Conservation (phyloP, 345 rosid species). For the Anacardium occidentale region DNA sequence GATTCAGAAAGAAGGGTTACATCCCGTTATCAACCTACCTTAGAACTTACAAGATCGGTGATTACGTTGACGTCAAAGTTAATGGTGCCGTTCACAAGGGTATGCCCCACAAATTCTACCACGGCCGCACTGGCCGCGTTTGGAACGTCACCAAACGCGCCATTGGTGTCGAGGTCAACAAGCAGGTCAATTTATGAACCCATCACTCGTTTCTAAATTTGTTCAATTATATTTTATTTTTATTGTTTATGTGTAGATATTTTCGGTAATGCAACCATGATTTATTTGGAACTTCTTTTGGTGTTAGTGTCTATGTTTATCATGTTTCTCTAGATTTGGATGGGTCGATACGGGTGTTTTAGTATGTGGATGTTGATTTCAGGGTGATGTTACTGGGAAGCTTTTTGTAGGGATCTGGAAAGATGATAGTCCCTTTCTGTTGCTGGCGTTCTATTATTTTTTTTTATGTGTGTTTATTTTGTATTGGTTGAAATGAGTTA, state of each 20-base stretch:
- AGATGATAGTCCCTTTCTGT: no score
- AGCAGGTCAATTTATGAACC: constrained; percentile 40
- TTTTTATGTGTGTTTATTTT: no score
- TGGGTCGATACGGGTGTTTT: not conserved
- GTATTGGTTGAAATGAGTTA: no score
- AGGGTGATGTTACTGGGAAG: not conserved
- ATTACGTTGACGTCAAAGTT: constrained; percentile 66
- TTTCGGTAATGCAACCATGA: no score
- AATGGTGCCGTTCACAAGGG: constrained; percentile 83
- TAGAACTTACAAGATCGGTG: constrained; percentile 62
- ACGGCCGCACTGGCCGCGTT: constrained; percentile 75
- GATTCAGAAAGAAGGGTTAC: constrained; percentile 80
- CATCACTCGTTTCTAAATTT: not conserved
- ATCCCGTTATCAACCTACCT: constrained; percentile 67
- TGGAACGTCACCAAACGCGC: constrained; percentile 88
- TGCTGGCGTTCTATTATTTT: not conserved
- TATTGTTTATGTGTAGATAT: not conserved
- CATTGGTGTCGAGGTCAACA: constrained; percentile 73
- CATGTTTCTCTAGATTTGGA: not conserved
- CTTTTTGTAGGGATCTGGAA: not conserved
- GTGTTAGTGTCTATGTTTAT: not conserved
- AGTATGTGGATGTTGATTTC: not conserved
- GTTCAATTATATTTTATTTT: not conserved
- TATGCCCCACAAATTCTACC: constrained; percentile 85
- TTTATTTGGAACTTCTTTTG: no score